Evolutionary conservation across 345 rosid genomes (phyloP).

Genomic region (Crucihimalaya himalaica): DNA sequence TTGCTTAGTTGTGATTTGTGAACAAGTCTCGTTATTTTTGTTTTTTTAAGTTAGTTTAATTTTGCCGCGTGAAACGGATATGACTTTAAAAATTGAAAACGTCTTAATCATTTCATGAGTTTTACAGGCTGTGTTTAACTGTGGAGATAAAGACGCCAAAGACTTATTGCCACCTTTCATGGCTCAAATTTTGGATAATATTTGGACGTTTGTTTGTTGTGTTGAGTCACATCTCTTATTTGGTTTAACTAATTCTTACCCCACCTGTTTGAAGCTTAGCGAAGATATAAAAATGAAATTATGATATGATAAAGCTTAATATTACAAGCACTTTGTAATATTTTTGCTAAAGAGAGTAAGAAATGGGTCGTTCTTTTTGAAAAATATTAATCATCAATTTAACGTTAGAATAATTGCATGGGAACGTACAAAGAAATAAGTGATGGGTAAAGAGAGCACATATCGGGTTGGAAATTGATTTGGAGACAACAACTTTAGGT

Average conservation of each 20-base stretch:
- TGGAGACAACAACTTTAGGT: constrained; percentile 29
- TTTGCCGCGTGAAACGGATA: constrained; percentile 20
- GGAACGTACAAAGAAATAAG: constrained; percentile 6
- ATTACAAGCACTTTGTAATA: not conserved
- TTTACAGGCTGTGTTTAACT: constrained; percentile 34
- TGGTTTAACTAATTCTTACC: not conserved
- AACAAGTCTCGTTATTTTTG: not conserved
- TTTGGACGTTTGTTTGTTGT: not conserved
- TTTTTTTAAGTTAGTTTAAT: not conserved
- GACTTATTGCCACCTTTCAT: constrained; percentile 30
- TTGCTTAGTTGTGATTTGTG: constrained; percentile 6
- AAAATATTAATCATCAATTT: not conserved
- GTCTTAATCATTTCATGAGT: constrained; percentile 27
- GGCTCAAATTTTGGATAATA: constrained; percentile 34
- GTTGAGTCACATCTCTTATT: constrained; percentile 2
- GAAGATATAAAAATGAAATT: not conserved
- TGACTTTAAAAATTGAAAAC: not conserved
- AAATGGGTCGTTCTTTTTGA: not conserved
- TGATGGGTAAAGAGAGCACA: constrained; percentile 4
- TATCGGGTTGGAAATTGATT: constrained; percentile 3
- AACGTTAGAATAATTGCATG: constrained; percentile 8
- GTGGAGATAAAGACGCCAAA: constrained; percentile 25
- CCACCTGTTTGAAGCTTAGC: not conserved
- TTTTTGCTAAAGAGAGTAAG: not conserved
- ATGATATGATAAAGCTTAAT: not conserved